Evolutionary conservation across 371 early-diverging fungal genomes (phyloP), one percentile per base, ranked within the genome.

Genomic region (Actinomucor elegans): DNA sequence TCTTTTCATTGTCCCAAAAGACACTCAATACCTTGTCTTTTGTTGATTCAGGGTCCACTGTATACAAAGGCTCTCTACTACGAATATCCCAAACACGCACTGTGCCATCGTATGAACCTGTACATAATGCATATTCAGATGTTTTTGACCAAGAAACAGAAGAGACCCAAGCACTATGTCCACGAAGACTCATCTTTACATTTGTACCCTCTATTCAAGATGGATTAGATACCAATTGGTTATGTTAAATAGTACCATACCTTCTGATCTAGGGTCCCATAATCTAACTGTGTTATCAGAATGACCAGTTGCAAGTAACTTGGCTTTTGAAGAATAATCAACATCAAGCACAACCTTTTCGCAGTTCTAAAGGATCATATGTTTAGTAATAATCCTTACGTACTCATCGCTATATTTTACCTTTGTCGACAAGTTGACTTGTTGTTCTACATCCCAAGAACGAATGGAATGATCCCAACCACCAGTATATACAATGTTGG

Each of bases 11-110:
- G 46, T 72, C 77, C 94, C 95, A 96, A 62, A 86, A 86, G 26
- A 94, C 80, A 55, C 82, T 83, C 36, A 92, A 77, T 32, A 94
- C 68, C 78, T 94, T 94, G 64, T 85, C 72, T n/a, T 64, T 59
- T 45, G 48, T 61, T 43, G 58, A 70, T 47, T 64, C 68, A 61
- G 72, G 60, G 7, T 69, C 69, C 4, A 92, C 54, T 4, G 88
- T 83, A 60, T 90, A 91, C 44, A 92, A 65, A 23, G 94, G 82
- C 5, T 81, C 85, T 50, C 34, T 59, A 70, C 89, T 88, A 62
- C 98, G 85, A 33, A 96, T 86, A 75, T 97, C 98, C 96, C 96
- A 96, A 32, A 97, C 85, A 59, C 90, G 90, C 52, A 95, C 69
- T n/a, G 88, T 80, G 15, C 85, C 76, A 67, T 97, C 98, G 60